Evolutionary conservation across 2,329 filamentous ascomycete species (phyloP), one percentile per base, ranked within the genome.

Genomic region (Pyricularia pennisetigena): DNA sequence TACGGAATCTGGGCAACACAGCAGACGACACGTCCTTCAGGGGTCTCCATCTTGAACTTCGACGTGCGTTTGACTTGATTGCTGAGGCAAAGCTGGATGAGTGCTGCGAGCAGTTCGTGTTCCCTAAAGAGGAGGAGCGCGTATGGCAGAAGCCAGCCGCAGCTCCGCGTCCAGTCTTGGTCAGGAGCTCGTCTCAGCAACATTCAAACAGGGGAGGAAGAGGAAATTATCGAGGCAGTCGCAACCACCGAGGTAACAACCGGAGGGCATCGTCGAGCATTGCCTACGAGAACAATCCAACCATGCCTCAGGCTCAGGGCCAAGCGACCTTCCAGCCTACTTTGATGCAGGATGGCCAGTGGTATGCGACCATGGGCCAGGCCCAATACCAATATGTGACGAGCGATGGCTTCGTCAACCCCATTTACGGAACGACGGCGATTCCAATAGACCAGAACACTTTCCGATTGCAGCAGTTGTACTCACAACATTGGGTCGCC

Each of bases 11-110:
- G 64, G 95, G 94, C 61, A 99, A 99, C 74, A 98, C 95, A 1
- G 95, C 93, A 9, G 95, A 99, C 76, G 94, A 97, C 76, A 96
- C 92, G 62, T 94, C 95, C 0, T 97, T 97, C 79, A 88, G 91
- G 66, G 95, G 95, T 1, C 86, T 99, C 32, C 95, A 99, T 76
- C 79, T 93, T 72, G 95, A 99, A 79, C 82, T 99, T 66, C 88
- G 95, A 70, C 86, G 93, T 72, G 95, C 95, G 0, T 98, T 97
- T 76, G 90, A 93, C 69, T 79, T 93, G 68, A 86, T 97, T 23
- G 88, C 91, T 1, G 86, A 91, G 67, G 91, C 88, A 26, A 92
- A 95, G 73, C 83, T 99, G 63, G 86, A 88, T 4, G 89, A 93
- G 74, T 94, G 90, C 76, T 97, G 94, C 77, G 92, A 96, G 76